Percentiles rank a stretch among this genome's conserved stretches.
Evolutionary conservation across 768 basidiomycete genomes (phyloP).

Genomic region (Boletus reticuloceps): DNA sequence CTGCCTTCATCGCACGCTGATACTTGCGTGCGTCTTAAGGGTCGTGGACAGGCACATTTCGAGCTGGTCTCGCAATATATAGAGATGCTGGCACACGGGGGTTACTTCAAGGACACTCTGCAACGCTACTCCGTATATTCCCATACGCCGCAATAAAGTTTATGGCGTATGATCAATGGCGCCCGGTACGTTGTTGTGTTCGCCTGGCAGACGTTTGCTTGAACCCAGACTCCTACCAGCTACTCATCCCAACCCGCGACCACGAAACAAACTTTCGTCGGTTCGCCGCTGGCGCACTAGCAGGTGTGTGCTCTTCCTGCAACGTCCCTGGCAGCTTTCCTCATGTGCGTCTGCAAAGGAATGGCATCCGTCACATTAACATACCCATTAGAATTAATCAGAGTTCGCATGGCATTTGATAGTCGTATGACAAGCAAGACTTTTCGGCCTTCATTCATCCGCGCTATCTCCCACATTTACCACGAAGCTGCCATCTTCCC

Average conservation of each 20-base stretch:
- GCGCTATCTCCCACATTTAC: conserved; percentile 66
- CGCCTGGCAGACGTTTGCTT: background rate
- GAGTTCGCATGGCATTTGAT: conserved; percentile 90
- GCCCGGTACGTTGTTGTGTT: conserved; percentile 49
- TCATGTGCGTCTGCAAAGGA: conserved; percentile 41
- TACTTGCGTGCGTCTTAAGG: conserved; percentile 44
- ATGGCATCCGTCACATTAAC: conserved; percentile 87
- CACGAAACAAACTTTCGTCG: conserved; percentile 76
- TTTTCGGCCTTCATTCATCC: conserved; percentile 49
- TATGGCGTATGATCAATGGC: conserved; percentile 91
- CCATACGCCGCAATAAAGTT: conserved; percentile 98
- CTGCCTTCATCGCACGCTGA: conserved; percentile 23
- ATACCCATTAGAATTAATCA: conserved; percentile 93
- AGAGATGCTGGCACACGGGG: conserved; percentile 67
- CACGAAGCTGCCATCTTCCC: conserved; percentile 49
- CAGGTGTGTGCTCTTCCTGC: conserved; percentile 52
- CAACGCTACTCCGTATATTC: conserved; percentile 90
- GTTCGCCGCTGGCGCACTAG: conserved; percentile 83
- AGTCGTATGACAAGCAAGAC: conserved; percentile 22
- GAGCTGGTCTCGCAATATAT: conserved; percentile 75
- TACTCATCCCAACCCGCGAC: conserved; percentile 81
- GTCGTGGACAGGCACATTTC: conserved; percentile 80
- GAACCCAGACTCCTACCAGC: conserved; percentile 38
- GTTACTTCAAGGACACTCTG: conserved; percentile 93
- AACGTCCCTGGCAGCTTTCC: background rate